phyloP scores from a whole-genome alignment of 2,329 filamentous ascomycete genomes.

The Pezicula rhizophila region DNA sequence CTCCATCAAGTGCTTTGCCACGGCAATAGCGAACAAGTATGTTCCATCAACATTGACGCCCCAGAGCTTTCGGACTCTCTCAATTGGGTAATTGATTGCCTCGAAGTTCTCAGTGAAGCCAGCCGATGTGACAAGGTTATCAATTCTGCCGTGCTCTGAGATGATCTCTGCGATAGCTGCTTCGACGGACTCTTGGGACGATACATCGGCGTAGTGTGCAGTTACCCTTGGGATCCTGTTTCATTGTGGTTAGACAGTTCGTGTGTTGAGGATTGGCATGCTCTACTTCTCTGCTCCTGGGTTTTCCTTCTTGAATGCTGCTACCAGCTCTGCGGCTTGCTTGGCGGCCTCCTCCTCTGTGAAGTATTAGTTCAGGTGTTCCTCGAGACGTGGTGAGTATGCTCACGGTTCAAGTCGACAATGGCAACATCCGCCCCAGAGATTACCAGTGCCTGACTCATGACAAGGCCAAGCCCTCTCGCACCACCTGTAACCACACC shows the following conservation, averaged over 20 bases:
- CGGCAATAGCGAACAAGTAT: constrained; percentile 77
- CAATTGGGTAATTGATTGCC: constrained; percentile 82
- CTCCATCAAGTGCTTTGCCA: constrained; percentile 85
- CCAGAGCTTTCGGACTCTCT: constrained; percentile 90
- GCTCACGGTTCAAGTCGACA: constrained; percentile 85
- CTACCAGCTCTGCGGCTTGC: constrained; percentile 67
- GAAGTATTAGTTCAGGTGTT: constrained; percentile 10
- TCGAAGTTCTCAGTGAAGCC: constrained; percentile 96
- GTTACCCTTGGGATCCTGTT: constrained; percentile 72
- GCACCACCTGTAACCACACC: constrained; percentile 88
- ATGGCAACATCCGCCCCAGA: constrained; percentile 86
- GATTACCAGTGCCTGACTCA: constrained; percentile 85
- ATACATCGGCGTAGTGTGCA: constrained; percentile 84
- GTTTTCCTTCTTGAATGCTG: constrained; percentile 73
- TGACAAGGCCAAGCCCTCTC: constrained; percentile 81
- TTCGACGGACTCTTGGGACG: constrained; percentile 72
- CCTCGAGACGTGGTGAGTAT: background rate
- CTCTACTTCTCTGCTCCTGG: constrained; percentile 63
- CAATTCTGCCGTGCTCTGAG: constrained; percentile 70
- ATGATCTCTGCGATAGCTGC: constrained; percentile 66
- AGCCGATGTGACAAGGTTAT: constrained; percentile 90
- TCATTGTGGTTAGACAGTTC: constrained; percentile 3
- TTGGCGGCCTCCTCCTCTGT: constrained; percentile 76
- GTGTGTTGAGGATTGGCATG: background rate
- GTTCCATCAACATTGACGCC: constrained; percentile 90